A percentile compares a stretch with the other conserved stretches of the same genome.
phyloP scores from a whole-genome alignment of 2,329 filamentous ascomycete genomes.

The Pestalotiopsis sp. region DNA sequence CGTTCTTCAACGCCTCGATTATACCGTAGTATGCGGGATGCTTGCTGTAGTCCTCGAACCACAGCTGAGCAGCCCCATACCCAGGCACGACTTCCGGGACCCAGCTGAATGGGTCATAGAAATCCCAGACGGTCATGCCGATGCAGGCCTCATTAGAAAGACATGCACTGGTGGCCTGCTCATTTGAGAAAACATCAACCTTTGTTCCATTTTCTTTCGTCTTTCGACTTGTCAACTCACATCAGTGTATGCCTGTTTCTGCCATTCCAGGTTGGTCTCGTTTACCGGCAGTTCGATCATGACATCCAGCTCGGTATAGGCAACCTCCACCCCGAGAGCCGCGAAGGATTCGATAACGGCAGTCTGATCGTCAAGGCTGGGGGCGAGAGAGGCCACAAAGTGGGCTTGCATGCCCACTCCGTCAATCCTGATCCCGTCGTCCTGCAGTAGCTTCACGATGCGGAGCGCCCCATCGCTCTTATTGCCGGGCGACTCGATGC shows the following conservation, averaged over 20 bases:
- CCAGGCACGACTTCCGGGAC: constrained; percentile 43
- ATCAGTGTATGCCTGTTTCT: constrained; percentile 31
- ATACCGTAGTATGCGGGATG: constrained; percentile 46
- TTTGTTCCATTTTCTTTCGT: neutral
- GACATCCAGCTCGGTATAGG: constrained; percentile 59
- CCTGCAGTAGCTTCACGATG: constrained; percentile 37
- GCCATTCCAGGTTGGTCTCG: constrained; percentile 30
- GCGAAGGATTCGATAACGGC: constrained; percentile 46
- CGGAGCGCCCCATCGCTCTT: constrained; percentile 38
- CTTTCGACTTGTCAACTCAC: constrained; percentile 17
- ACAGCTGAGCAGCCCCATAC: constrained; percentile 43
- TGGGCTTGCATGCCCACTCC: constrained; percentile 56
- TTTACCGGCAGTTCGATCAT: constrained; percentile 37
- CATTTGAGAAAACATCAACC: neutral
- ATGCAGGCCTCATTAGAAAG: constrained; percentile 31
- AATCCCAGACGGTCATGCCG: constrained; percentile 39
- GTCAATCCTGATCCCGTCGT: constrained; percentile 49
- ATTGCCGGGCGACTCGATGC: constrained; percentile 46
- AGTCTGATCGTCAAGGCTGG: constrained; percentile 40
- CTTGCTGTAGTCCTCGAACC: constrained; percentile 42
- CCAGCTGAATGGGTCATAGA: constrained; percentile 42
- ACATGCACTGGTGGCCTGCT: constrained; percentile 30
- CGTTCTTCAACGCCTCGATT: constrained; percentile 37
- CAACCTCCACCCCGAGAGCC: constrained; percentile 50
- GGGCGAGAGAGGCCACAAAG: constrained; percentile 46